Conservation (phyloP, 257 asterid genomes). For the Ligustrum vulgare region DNA sequence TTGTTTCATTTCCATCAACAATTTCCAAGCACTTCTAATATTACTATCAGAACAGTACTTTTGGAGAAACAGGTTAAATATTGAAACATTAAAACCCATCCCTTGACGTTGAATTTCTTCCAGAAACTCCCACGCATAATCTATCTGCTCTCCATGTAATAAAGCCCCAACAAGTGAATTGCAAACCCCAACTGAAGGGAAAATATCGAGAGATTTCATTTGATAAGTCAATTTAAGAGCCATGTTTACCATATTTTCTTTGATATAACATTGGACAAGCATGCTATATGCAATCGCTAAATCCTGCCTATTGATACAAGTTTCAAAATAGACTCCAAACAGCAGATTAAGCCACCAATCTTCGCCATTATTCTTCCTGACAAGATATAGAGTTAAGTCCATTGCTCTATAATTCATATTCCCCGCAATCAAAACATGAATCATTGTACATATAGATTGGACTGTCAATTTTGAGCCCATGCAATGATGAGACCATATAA, state of each 20-base stretch:
- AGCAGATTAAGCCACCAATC: slow-evolving; percentile 21
- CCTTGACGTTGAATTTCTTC: slow-evolving; percentile 25
- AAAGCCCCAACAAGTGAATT: slow-evolving; percentile 24
- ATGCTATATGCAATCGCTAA: slow-evolving; percentile 23
- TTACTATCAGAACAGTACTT: slow-evolving; percentile 19
- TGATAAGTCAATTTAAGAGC: slow-evolving; percentile 21
- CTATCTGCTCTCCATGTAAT: slow-evolving; percentile 18
- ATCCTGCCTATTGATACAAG: slow-evolving; percentile 18
- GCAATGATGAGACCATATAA: slow-evolving; percentile 18
- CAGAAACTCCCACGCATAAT: slow-evolving; percentile 26
- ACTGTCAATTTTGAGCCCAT: slow-evolving; percentile 9
- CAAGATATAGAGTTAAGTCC: slow-evolving; percentile 24
- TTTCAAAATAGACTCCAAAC: slow-evolving; percentile 14
- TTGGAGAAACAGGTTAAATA: slow-evolving; percentile 25
- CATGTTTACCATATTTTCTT: slow-evolving; percentile 8
- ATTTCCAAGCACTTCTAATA: slow-evolving; percentile 28
- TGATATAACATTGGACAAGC: slow-evolving; percentile 25
- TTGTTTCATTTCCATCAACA: slow-evolving; percentile 23
- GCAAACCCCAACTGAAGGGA: slow-evolving; percentile 29
- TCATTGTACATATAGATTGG: slow-evolving; percentile 22
- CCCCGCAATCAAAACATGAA: slow-evolving; percentile 27
- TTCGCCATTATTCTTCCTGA: slow-evolving; percentile 17
- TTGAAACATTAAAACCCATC: slow-evolving; percentile 17
- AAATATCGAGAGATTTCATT: slow-evolving; percentile 15
- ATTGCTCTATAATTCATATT: slow-evolving; percentile 28